Percentiles rank a stretch among this genome's conserved stretches.
Evolutionary conservation across 2,329 filamentous ascomycete genomes (phyloP).

Genomic region (Trichothecium sympodiale): DNA sequence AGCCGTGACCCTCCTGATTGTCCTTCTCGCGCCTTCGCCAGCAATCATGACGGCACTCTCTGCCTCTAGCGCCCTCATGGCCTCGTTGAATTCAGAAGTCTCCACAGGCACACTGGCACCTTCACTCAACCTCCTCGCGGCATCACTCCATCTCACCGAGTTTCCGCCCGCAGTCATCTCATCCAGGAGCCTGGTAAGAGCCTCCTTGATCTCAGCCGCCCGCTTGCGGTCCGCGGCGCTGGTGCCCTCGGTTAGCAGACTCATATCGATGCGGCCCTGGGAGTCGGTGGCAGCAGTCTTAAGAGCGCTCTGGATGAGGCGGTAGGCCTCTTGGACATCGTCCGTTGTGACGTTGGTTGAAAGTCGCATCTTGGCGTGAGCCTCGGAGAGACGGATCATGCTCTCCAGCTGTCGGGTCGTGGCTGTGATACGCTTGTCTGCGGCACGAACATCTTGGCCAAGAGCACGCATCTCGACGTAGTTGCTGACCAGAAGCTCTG

Average conservation of each 20-base stretch:
- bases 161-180: constrained; percentile 62
- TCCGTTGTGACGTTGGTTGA: constrained; percentile 60
- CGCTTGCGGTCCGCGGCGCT: constrained; percentile 76
- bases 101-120: constrained; percentile 62
- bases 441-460: constrained; percentile 73
- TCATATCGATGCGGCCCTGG: constrained; percentile 93
- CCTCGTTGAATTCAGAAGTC: constrained; percentile 70
- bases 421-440: constrained; percentile 93
- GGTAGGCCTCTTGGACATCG: constrained; percentile 84
- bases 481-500: constrained; percentile 70
- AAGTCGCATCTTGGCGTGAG: constrained; percentile 96
- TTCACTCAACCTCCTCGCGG: constrained; percentile 63
- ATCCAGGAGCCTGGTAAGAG: constrained; percentile 64
- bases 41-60: constrained; percentile 72
- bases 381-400: constrained; percentile 95
- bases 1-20: constrained; percentile 62
- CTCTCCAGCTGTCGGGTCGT: constrained; percentile 94
- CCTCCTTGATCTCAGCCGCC: constrained; percentile 74
- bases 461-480: constrained; percentile 95
- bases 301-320: constrained; percentile 84
- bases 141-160: constrained; percentile 66
- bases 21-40: constrained; percentile 77
- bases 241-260: constrained; percentile 86
- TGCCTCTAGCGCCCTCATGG: constrained; percentile 66
- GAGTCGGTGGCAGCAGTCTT: constrained; percentile 96